Evolutionary conservation across 768 basidiomycete species (phyloP), one percentile per base, ranked within the genome.

Genomic region (Strobilomyces confusus): DNA sequence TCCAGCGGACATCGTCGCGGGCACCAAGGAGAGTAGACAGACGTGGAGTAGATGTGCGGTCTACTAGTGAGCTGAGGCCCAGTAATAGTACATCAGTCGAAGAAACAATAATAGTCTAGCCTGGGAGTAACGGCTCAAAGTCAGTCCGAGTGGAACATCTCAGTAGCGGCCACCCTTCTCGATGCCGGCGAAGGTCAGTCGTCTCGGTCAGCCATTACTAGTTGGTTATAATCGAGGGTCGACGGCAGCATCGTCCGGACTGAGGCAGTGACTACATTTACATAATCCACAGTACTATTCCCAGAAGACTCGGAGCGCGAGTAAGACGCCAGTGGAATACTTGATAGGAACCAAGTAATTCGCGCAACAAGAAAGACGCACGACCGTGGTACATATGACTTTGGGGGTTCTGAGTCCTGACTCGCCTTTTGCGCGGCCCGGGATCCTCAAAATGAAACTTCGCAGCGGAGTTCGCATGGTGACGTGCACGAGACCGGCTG

Each of bases 31-130:
- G 26, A 36, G 42, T n/a, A 23, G 20, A 48, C 20, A 15, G 13
- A 23, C 40, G 43, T 25, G 34, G 19, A n/a, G n/a, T 5, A 9
- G 20, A 40, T 7, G n/a, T n/a, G n/a, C n/a, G n/a, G n/a, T n/a
- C n/a, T n/a, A n/a, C n/a, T n/a, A n/a, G 34, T 19, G 25, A 2
- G 23, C 15, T 9, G 5, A 46, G 9, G 34, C 9, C 30, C 36
- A 30, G 37, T n/a, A 37, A 22, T n/a, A n/a, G n/a, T 29, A 33
- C 36, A 37, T 30, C 12, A 22, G 32, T 23, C 48, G 33, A 36
- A 12, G 14, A 7, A 11, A n/a, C 41, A 54, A 49, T 61, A 54
- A 61, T 57, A 51, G 40, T 25, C 7, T 33, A 1, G 23, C 52
- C 47, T 56, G 52, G 23, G 51, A 48, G 29, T 1, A 32, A 37